Evolutionary conservation across 352 stramenopile genomes (phyloP).

Genomic region (Phytopythium oedochilum): DNA sequence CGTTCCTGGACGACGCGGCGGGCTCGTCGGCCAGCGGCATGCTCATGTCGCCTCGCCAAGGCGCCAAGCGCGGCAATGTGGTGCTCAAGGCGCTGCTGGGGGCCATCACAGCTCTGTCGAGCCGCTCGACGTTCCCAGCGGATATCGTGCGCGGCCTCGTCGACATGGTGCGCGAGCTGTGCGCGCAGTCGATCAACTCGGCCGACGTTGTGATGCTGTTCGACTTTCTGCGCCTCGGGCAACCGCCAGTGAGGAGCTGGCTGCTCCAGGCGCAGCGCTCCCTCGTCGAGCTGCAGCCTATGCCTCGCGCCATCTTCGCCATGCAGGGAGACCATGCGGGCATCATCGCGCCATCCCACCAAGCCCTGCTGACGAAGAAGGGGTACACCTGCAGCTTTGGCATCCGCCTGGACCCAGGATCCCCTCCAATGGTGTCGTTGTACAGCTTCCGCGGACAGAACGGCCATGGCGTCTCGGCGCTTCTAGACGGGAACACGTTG

Average conservation of each 20-base stretch:
- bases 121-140: conserved; percentile 17
- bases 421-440: conserved; percentile 30
- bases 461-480: conserved; percentile 63
- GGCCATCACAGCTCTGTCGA: conserved; percentile 33
- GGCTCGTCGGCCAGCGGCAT: neutral
- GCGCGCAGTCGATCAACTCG: conserved; percentile 51
- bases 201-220: conserved; percentile 64
- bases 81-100: conserved; percentile 50
- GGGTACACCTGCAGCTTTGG: conserved; percentile 74
- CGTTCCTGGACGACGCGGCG: conserved; percentile 19
- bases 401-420: conserved; percentile 32
- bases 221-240: conserved; percentile 58
- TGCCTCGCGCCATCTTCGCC: conserved; percentile 63
- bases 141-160: conserved; percentile 33
- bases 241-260: conserved; percentile 30
- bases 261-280: conserved; percentile 56
- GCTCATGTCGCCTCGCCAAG: conserved; percentile 4
- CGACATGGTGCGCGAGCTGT: conserved; percentile 39
- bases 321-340: conserved; percentile 61
- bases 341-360: conserved; percentile 52
- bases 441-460: conserved; percentile 77
- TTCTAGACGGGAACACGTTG: conserved; percentile 47
- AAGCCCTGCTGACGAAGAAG: conserved; percentile 66
- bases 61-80: conserved; percentile 22
- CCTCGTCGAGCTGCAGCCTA: conserved; percentile 46